Conservation (phyloP, 192 early-diverging fungal species). For the Gonapodya prolifera region DNA sequence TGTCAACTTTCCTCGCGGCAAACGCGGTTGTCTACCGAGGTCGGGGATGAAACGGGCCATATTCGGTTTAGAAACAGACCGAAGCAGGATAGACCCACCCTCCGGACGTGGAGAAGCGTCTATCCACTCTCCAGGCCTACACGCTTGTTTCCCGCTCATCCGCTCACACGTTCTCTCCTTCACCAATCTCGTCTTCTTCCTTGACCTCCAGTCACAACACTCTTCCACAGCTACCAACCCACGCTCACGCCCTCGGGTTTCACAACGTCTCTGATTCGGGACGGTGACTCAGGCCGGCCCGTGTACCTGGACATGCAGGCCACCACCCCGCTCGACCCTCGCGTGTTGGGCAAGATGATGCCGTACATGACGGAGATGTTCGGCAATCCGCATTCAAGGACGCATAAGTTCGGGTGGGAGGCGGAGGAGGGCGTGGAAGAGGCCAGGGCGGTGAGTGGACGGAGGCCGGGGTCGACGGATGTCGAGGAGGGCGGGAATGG, state of each 20-base stretch:
- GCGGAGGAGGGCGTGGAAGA: constrained; percentile 76
- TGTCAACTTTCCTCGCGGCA: not conserved
- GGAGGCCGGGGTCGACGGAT: not conserved
- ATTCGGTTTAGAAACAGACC: too few species aligned
- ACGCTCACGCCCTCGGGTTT: not conserved
- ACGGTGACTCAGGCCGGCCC: constrained; percentile 33
- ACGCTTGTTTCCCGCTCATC: not conserved
- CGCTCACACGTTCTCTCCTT: not conserved
- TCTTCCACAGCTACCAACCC: not conserved
- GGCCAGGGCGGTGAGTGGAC: constrained; percentile 53
- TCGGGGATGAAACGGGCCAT: too few species aligned
- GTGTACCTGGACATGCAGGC: constrained; percentile 94
- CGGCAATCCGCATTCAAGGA: constrained; percentile 94
- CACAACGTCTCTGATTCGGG: not conserved
- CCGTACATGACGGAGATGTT: constrained; percentile 83
- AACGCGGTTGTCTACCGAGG: too few species aligned
- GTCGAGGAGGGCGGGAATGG: too few species aligned
- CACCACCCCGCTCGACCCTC: constrained; percentile 82
- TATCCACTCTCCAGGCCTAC: too few species aligned
- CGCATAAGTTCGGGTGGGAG: constrained; percentile 96
- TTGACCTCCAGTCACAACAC: not conserved
- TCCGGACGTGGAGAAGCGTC: too few species aligned
- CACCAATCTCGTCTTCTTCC: too few species aligned
- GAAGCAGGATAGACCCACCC: too few species aligned
- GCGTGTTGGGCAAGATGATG: constrained; percentile 87